Percentiles rank a stretch among this genome's conserved stretches.
Conservation (phyloP, 2,329 filamentous ascomycete genomes). For the Pochonia chlamydosporia region DNA sequence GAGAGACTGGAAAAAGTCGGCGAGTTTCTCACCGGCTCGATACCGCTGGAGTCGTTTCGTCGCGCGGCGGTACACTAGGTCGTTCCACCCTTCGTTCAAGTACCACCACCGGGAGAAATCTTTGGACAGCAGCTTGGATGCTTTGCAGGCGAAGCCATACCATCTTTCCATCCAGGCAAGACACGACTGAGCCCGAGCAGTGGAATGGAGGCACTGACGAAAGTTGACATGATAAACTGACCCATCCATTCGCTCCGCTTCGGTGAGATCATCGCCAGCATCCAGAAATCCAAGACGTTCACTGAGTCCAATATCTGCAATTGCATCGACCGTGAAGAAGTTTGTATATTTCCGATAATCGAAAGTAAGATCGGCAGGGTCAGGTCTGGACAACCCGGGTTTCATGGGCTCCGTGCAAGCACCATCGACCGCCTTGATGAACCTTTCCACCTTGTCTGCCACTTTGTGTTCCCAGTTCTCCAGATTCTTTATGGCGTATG, state of each 20-base stretch:
- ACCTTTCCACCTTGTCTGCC: slow-evolving; percentile 44
- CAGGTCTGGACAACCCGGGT: too few species aligned
- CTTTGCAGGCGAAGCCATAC: slow-evolving; percentile 40
- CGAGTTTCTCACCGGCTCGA: slow-evolving; percentile 42
- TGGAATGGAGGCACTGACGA: slow-evolving; percentile 45
- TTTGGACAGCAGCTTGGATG: too few species aligned
- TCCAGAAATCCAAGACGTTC: slow-evolving; percentile 47
- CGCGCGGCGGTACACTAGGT: slow-evolving; percentile 31
- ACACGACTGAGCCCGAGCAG: slow-evolving; percentile 41
- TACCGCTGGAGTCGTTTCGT: slow-evolving; percentile 16
- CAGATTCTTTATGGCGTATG: slow-evolving; percentile 48
- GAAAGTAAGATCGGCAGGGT: too few species aligned
- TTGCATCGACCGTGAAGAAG: slow-evolving; percentile 51
- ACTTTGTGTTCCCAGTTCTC: slow-evolving; percentile 51
- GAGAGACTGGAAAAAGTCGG: slow-evolving; percentile 52
- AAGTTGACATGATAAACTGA: slow-evolving; percentile 32
- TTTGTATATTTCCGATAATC: slow-evolving; percentile 45
- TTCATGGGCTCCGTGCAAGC: too few species aligned
- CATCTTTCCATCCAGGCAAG: slow-evolving; percentile 46
- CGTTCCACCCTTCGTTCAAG: slow-evolving; percentile 34
- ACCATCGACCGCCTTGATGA: slow-evolving; percentile 37
- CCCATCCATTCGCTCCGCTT: not conserved
- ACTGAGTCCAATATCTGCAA: slow-evolving; percentile 48
- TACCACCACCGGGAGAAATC: too few species aligned
- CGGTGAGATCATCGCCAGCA: slow-evolving; percentile 34